Evolutionary conservation across 2,329 filamentous ascomycete genomes (phyloP).

Genomic region (Chlorencoelia australis): DNA sequence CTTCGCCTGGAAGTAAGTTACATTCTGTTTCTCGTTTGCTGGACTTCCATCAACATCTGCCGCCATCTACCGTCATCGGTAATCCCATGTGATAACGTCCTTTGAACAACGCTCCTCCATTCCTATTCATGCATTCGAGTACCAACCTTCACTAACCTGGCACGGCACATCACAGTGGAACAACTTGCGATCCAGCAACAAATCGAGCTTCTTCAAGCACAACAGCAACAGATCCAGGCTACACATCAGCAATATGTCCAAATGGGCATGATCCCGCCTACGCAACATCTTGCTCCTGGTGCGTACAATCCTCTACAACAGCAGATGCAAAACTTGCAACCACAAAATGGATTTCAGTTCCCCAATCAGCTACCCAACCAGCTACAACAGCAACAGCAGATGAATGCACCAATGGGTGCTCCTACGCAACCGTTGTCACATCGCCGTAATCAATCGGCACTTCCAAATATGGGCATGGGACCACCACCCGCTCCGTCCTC

Average conservation of each 20-base stretch:
- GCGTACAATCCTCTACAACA: conserved; percentile 71
- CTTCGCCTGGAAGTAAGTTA: conserved; percentile 48
- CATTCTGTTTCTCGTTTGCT: conserved; percentile 7
- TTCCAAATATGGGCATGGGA: conserved; percentile 86
- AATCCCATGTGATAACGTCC: not conserved
- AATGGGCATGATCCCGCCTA: conserved; percentile 86
- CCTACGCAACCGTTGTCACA: conserved; percentile 75
- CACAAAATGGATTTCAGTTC: conserved; percentile 83
- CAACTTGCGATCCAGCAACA: conserved; percentile 96
- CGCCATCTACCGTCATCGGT: conserved; percentile 21
- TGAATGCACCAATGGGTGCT: conserved; percentile 63
- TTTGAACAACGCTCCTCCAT: not conserved
- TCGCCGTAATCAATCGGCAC: conserved; percentile 94
- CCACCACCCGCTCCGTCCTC: conserved; percentile 87
- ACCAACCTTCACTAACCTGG: conserved; percentile 11
- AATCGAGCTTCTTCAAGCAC: conserved; percentile 93
- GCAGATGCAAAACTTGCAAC: conserved; percentile 67
- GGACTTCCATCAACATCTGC: conserved; percentile 5
- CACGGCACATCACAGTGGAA: conserved; percentile 76
- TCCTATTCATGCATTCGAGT: not conserved
- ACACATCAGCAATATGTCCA: conserved; percentile 97
- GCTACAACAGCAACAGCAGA: conserved; percentile 62
- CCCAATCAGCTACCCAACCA: conserved; percentile 67
- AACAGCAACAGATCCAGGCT: conserved; percentile 94
- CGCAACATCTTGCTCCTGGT: conserved; percentile 66